These are phyloP conservation scores for Pseudognaphalium luteoalbum DNA, from an alignment of 129 eudicot genomes.

Conservation along the genomic window DNA sequence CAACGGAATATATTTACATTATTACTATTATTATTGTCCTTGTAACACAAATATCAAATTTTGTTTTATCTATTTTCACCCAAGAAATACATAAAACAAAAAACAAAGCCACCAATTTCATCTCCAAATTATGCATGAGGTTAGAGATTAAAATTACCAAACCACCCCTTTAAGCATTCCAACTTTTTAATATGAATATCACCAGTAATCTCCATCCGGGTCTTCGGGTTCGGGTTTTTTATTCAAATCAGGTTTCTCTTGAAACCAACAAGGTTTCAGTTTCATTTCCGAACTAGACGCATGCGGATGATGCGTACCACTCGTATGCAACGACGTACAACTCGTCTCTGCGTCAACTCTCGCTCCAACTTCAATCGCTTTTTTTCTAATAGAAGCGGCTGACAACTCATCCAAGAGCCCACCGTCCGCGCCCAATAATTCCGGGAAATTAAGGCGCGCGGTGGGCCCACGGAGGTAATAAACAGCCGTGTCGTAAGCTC, in stretches of 20 bases:
- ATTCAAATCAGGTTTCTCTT: constrained; percentile 79
- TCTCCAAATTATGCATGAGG: constrained; percentile 15
- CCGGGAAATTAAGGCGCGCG: constrained; percentile 53
- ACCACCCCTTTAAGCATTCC: not conserved
- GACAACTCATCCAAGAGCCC: constrained; percentile 34
- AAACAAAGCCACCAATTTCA: not conserved
- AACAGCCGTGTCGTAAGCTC: constrained; percentile 63
- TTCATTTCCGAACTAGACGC: constrained; percentile 35
- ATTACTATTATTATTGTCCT: too few species aligned
- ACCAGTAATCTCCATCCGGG: constrained; percentile 48
- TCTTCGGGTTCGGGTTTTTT: constrained; percentile 77
- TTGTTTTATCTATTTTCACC: not conserved
- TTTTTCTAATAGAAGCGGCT: constrained; percentile 46
- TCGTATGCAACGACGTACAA: constrained; percentile 23
- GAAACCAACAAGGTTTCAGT: constrained; percentile 57
- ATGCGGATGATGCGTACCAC: constrained; percentile 18
- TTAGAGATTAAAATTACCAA: constrained; percentile 23
- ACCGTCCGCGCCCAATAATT: constrained; percentile 26
- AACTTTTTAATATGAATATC: not conserved
- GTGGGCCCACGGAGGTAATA: constrained; percentile 63
- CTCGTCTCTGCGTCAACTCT: constrained; percentile 45
- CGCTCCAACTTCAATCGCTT: constrained; percentile 53
- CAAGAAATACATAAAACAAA: constrained; percentile 3
- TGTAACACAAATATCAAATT: not conserved
- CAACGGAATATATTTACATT: too few species aligned